Percentiles rank a stretch among this genome's conserved stretches.
Conservation (phyloP, 2,329 filamentous ascomycete species). For the Xylaria arbuscula region DNA sequence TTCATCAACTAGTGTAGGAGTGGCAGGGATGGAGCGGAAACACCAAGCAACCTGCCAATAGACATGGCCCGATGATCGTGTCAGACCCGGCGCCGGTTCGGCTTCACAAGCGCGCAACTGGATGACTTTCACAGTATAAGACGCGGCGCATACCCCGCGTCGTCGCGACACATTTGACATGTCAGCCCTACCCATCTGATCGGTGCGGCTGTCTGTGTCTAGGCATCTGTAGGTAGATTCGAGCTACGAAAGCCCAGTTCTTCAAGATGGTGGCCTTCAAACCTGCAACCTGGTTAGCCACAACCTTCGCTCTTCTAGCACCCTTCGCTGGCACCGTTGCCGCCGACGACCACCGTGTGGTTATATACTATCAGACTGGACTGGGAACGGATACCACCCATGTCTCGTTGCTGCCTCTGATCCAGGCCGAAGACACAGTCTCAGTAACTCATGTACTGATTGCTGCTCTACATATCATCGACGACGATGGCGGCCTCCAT, state of each 20-base stretch:
- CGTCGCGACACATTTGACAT: constrained; percentile 4
- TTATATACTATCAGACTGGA: constrained; percentile 58
- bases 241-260: constrained; percentile 17
- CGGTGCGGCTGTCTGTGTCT: constrained; percentile 7
- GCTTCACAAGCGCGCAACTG: constrained; percentile 5
- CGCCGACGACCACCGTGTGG: constrained; percentile 55
- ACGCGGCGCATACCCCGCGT: constrained; percentile 10
- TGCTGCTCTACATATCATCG: constrained; percentile 86
- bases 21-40: constrained; percentile 17
- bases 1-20: constrained; percentile 13
- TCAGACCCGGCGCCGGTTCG: constrained; percentile 12
- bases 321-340: constrained; percentile 35
- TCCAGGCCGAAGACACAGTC: constrained; percentile 58
- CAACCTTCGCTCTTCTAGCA: constrained; percentile 41
- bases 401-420: constrained; percentile 65
- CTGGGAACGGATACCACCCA: constrained; percentile 55
- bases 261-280: constrained; percentile 43
- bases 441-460: constrained; percentile 83
- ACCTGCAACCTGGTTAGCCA: constrained; percentile 39
- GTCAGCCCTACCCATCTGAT: constrained; percentile 17
- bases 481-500: constrained; percentile 71
- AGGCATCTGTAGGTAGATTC: constrained; percentile 5
- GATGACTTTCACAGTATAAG: constrained; percentile 28
- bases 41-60: constrained; percentile 20
- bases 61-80: constrained; percentile 21